Evolutionary conservation across 768 basidiomycete species (phyloP), one percentile per base, ranked within the genome.

Genomic region (Tephrocybe sp.): DNA sequence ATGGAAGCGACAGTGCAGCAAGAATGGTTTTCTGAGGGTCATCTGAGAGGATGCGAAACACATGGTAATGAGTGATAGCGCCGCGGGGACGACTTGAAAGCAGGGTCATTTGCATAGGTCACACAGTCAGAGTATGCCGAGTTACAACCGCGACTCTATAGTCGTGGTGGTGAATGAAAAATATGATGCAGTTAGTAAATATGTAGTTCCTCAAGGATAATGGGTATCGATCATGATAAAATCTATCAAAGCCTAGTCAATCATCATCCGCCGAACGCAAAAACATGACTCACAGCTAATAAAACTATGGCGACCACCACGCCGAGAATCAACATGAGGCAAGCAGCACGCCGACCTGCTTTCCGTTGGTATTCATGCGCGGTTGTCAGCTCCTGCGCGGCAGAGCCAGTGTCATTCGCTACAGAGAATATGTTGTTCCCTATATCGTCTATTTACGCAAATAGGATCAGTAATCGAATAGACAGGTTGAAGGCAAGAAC

Each of bases 351-450:
- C 23, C 86, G 79, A 12, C 96, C 96, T 2, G 97, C 97, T 66
- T 85, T 96, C 41, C 93, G 84, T 69, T 99, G 97, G 66, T 97
- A 95, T 17, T 92, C 92, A 49, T 89, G 85, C 3, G 97, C 97
- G 14, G 88, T 89, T 1, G 79, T 84, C 28, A 98, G 78, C 68
- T 99, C 95, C 54, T 88, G 85, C 1, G 89, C 83, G 12, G 94
- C 96, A 33, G 84, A 83, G 2, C 81, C 73, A 1, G 93, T 93
- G 64, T 98, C 89, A 25, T 80, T 79, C 0, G 87, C 85, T 45
- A 98, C 88, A 0, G 88, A 90, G 14, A 86, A 88, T 33, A 99
- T 85, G 62, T 98, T 98, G 34, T 85, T 83, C 66, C 97, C 93
- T 62, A 99, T 96, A 61, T 96, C 96, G 63, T 98, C 96, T 98